Base-by-base conservation (phyloP, 495 filamentous ascomycete species). In the Daldinia childiae region DNA sequence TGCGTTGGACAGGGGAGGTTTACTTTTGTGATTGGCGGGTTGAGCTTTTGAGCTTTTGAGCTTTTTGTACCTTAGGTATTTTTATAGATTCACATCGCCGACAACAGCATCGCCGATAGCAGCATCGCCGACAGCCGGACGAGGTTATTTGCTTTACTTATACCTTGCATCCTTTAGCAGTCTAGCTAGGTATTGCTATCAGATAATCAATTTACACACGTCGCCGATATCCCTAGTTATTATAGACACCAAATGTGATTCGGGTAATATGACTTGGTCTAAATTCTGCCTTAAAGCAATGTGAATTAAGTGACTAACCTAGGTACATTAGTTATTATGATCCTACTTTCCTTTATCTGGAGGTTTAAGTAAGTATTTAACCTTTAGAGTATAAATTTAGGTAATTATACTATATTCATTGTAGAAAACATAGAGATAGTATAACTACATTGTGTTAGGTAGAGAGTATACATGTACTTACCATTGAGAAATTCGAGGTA, bases 31-130 rank as follows among this genome's bases (percentile, higher is more conserved):
- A 48, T 21, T 48, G 43, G 43, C 8, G 43, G 43, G 19, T 48
- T 21, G 17, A 48, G 19, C 17, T 48, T 48, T 24, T 17, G 32
- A 36, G 32, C 32, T 14, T 36, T 48, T 9, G 17, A 48, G 43
- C n/a, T 48, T 48, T 48, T 19, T 48, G 17, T 48, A 48, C 19
- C 19, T 26, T 26, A 26, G 24, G 24, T 21, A 48, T 48, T 48
- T 6, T 48, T 48, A 48, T 48, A 48, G 43, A 48, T 48, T 48
- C 17, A 48, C 43, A 21, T 48, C 43, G 43, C 43, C 43, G 43
- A 48, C 9, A 48, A 15, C 43, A 0, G 14, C 43, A 21, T 48
- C 43, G 43, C 43, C 43, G 43, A 48, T 1, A 48, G 19, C 19
- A 0, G 14, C 43, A 21, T 48, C 43, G 43, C 43, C 43, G 43